phyloP scores from a whole-genome alignment of 1,284 basidiomycete species.

The Neonothopanus nambi region DNA sequence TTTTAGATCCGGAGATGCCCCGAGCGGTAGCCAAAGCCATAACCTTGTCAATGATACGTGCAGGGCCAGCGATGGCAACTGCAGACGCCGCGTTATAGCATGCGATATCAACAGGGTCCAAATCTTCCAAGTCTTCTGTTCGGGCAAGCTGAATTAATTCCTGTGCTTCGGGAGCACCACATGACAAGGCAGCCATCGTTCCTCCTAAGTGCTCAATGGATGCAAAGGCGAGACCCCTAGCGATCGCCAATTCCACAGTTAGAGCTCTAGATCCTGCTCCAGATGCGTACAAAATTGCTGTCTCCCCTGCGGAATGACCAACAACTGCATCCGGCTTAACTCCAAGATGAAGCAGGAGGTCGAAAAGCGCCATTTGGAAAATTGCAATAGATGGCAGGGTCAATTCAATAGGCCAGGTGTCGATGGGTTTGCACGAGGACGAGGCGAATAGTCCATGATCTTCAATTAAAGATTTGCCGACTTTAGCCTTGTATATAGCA shows the following conservation, averaged over 20 bases:
- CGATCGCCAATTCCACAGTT: slow-evolving; percentile 42
- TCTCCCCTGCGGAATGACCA: slow-evolving; percentile 44
- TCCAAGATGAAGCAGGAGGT: slow-evolving; percentile 31
- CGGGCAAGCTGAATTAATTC: slow-evolving; percentile 13
- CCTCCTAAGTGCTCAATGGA: slow-evolving; percentile 30
- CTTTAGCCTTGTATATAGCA: slow-evolving; percentile 21
- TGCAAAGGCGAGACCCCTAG: slow-evolving; percentile 35
- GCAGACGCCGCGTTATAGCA: slow-evolving; percentile 34
- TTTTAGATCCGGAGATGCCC: slow-evolving; percentile 27
- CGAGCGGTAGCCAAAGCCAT: slow-evolving; percentile 7
- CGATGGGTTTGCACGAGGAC: slow-evolving; percentile 19
- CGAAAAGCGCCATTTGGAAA: slow-evolving; percentile 41
- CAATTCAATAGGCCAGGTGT: slow-evolving; percentile 34
- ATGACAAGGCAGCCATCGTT: slow-evolving; percentile 45
- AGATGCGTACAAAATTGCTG: slow-evolving; percentile 38
- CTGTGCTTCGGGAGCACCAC: slow-evolving; percentile 26
- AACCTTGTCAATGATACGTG: slow-evolving; percentile 25
- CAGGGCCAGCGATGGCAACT: slow-evolving; percentile 34
- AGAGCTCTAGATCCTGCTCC: slow-evolving; percentile 39
- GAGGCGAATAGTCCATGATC: slow-evolving; percentile 10
- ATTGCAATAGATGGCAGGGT: slow-evolving; percentile 40
- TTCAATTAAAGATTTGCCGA: slow-evolving; percentile 31
- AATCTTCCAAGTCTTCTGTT: slow-evolving; percentile 22
- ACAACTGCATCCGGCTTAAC: slow-evolving; percentile 34
- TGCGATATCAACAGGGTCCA: slow-evolving; percentile 28